Conservation (phyloP, 2,329 filamentous ascomycete genomes). For the Simplicillium aogashimaense region DNA sequence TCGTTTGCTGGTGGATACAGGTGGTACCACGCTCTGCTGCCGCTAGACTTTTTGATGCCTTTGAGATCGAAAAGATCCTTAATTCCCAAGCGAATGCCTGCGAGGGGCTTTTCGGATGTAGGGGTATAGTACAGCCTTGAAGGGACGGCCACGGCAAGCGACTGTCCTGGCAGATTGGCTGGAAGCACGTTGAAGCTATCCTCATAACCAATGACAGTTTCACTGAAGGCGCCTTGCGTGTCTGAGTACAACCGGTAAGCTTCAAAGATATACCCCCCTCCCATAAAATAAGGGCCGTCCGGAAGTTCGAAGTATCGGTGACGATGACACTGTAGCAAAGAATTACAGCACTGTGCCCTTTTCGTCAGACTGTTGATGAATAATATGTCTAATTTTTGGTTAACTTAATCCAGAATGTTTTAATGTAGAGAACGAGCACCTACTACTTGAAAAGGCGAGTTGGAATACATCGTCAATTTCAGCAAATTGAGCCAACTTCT, state of each 20-base stretch:
- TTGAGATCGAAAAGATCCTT: constrained; percentile 49
- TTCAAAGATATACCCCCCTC: constrained; percentile 6
- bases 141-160: constrained; percentile 31
- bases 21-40: constrained; percentile 46
- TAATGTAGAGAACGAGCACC: too few relatives aligned
- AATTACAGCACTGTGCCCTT: too few relatives aligned
- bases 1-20: constrained; percentile 35
- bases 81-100: constrained; percentile 44
- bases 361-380: too few relatives aligned
- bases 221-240: constrained; percentile 10
- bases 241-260: constrained; percentile 15
- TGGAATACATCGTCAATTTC: too few relatives aligned
- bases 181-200: constrained; percentile 6
- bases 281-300: constrained; percentile 11
- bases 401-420: too few relatives aligned
- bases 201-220: constrained; percentile 2
- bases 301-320: not conserved
- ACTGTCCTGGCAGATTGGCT: constrained; percentile 6
- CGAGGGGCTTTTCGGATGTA: constrained; percentile 37
- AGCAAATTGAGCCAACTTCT: too few relatives aligned
- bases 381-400: too few relatives aligned
- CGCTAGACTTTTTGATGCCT: constrained; percentile 42
- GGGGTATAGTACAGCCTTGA: constrained; percentile 45
- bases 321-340: too few relatives aligned
- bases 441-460: too few relatives aligned